Evolutionary conservation across 1,139 yeast genomes (phyloP).

Genomic region (Yamadazyma atmosphaerica): DNA sequence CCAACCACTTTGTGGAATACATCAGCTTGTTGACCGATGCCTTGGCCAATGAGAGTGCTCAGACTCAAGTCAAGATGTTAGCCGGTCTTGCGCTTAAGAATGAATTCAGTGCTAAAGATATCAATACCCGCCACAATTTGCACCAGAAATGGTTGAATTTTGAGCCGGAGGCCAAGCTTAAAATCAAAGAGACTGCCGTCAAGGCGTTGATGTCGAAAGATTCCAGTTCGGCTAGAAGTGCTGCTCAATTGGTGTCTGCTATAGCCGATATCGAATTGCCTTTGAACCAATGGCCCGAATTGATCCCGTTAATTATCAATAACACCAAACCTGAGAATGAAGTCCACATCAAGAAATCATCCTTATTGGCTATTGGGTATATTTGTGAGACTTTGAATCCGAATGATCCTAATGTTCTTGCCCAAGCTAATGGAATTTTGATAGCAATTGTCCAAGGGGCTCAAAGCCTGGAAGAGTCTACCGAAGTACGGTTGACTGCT

Average conservation of each 20-base stretch:
- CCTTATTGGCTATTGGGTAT: constrained; percentile 87
- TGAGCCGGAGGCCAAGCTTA: constrained; percentile 52
- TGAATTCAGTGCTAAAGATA: constrained; percentile 78
- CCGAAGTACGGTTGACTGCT: constrained; percentile 82
- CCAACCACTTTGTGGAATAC: constrained; percentile 73
- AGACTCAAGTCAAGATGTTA: constrained; percentile 84
- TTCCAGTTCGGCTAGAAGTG: constrained; percentile 80
- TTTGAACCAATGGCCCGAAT: constrained; percentile 80
- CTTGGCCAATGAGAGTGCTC: constrained; percentile 63
- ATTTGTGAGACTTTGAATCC: constrained; percentile 96
- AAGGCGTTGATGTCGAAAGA: constrained; percentile 64
- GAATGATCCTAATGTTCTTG: constrained; percentile 69
- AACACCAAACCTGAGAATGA: constrained; percentile 81
- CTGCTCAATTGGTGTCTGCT: constrained; percentile 94
- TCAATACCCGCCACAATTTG: constrained; percentile 48
- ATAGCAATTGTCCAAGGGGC: constrained; percentile 98
- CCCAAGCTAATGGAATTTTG: constrained; percentile 88
- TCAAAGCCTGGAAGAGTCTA: constrained; percentile 73
- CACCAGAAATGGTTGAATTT: constrained; percentile 64
- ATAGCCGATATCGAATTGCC: constrained; percentile 95
- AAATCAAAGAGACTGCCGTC: constrained; percentile 69
- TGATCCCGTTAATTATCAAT: constrained; percentile 79
- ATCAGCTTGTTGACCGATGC: constrained; percentile 71
- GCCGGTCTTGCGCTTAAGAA: constrained; percentile 90
- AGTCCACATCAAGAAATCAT: constrained; percentile 78